phyloP scores from a whole-genome alignment of 129 eudicot species.

The Lactuca sativa region DNA sequence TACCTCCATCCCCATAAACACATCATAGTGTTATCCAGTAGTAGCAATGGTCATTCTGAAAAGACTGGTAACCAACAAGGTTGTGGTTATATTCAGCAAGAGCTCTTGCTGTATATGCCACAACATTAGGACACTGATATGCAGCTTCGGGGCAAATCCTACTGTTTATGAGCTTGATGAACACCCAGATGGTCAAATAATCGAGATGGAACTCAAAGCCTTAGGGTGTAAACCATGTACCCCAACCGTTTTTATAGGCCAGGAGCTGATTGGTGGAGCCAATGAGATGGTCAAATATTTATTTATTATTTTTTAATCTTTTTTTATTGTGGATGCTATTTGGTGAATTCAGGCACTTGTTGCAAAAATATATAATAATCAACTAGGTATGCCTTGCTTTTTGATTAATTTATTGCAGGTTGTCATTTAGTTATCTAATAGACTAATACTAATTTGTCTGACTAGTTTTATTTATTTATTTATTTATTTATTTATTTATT shows the following conservation, averaged over 20 bases:
- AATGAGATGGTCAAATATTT: conserved; percentile 24
- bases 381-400: too few species aligned
- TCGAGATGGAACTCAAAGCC: conserved; percentile 44
- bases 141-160: conserved; percentile 65
- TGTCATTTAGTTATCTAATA: too few species aligned
- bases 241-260: conserved; percentile 61
- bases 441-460: too few species aligned
- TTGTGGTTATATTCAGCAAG: too few species aligned
- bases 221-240: conserved; percentile 21
- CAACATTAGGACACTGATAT: conserved; percentile 44
- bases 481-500: too few species aligned
- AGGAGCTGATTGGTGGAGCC: conserved; percentile 45
- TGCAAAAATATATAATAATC: too few species aligned
- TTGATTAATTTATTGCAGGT: too few species aligned
- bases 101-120: background rate
- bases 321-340: too few species aligned
- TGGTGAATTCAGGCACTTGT: too few species aligned
- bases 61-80: conserved; percentile 20
- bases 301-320: too few species aligned
- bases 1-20: background rate
- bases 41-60: conserved; percentile 35
- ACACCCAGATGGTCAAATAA: conserved; percentile 44
- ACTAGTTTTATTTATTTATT: too few species aligned
- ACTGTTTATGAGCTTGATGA: conserved; percentile 58
- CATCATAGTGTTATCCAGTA: background rate